phyloP scores from a whole-genome alignment of 768 basidiomycete species.

The Symmetrospora coprosmae region DNA sequence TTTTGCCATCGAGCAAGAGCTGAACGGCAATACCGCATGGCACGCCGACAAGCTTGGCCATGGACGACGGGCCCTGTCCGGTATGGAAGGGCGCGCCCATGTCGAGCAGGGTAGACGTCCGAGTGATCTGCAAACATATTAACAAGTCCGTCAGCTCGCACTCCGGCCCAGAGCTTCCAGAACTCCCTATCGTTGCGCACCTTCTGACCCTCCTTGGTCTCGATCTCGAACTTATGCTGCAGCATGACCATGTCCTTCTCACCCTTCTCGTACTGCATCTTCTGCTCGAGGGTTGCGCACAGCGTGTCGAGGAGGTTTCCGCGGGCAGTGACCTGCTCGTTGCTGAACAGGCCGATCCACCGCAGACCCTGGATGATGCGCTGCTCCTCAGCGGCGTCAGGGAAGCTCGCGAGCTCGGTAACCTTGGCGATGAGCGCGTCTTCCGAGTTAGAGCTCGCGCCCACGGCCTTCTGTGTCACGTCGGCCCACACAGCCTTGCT shows the following conservation, averaged over 20 bases:
- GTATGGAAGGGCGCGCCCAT: constrained; percentile 53
- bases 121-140: constrained; percentile 55
- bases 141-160: neutral
- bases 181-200: constrained; percentile 37
- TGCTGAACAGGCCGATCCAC: constrained; percentile 86
- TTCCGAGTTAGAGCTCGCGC: constrained; percentile 55
- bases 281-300: constrained; percentile 70
- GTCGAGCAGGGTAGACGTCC: constrained; percentile 79
- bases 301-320: constrained; percentile 83
- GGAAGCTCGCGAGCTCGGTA: constrained; percentile 56
- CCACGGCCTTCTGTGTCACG: constrained; percentile 59
- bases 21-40: constrained; percentile 90
- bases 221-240: constrained; percentile 91
- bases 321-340: constrained; percentile 42
- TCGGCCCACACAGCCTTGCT: constrained; percentile 61
- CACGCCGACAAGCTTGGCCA: constrained; percentile 81
- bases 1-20: constrained; percentile 71
- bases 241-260: constrained; percentile 95
- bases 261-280: constrained; percentile 80
- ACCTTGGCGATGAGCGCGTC: constrained; percentile 58
- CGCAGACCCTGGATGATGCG: constrained; percentile 78
- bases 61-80: constrained; percentile 42
- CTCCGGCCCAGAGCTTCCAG: neutral
- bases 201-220: constrained; percentile 66
- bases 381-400: constrained; percentile 51